Conservation (phyloP, 345 rosid genomes). For the Adansonia digitata region DNA sequence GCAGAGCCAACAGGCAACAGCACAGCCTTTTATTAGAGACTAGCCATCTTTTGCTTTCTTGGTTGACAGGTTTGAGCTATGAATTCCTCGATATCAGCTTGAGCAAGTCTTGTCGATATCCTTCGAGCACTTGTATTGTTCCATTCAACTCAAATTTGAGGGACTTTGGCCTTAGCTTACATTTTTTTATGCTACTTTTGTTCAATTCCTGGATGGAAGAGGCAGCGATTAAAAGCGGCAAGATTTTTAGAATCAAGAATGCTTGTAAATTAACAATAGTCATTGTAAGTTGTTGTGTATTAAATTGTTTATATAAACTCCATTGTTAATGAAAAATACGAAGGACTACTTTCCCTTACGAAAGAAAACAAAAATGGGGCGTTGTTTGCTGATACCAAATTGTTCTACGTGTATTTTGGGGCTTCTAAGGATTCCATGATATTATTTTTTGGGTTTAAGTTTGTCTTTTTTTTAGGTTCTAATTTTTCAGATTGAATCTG, state of each 20-base stretch:
- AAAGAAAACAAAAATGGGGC: too few species aligned
- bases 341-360: too few species aligned
- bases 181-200: not conserved
- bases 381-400: too few species aligned
- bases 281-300: not conserved
- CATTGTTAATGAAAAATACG: not conserved
- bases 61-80: slow-evolving; percentile 23
- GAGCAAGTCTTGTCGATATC: too few species aligned
- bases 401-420: too few species aligned
- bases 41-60: not conserved
- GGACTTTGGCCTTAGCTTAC: not conserved
- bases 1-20: not conserved
- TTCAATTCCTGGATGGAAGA: not conserved
- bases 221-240: not conserved
- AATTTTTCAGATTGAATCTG: too few species aligned
- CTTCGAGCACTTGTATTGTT: not conserved
- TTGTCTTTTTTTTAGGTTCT: too few species aligned
- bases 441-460: too few species aligned
- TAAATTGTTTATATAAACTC: not conserved
- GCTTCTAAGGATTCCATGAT: too few species aligned
- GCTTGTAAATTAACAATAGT: not conserved
- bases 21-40: not conserved
- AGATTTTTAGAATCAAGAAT: not conserved
- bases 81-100: not conserved
- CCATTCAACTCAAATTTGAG: not conserved